Evolutionary conservation across 805 yeast species (phyloP), one percentile per base, ranked within the genome.

Genomic region (Ogataea wickerhamii): DNA sequence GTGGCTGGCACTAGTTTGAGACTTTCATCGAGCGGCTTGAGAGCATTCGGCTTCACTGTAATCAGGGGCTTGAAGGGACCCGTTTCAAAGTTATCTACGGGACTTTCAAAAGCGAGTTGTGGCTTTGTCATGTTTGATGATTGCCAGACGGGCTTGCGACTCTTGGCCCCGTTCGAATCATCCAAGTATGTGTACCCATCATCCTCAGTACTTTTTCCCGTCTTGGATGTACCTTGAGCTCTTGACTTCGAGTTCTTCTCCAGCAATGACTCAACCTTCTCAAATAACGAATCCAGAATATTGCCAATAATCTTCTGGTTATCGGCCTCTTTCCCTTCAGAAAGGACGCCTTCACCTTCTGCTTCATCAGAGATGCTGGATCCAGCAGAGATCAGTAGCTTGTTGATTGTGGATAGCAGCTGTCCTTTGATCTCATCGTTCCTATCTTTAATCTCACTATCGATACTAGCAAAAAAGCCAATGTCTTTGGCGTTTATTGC

Each of bases 41-140:
- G 33, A 0, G 87, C 76, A 56, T 85, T 71, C 0, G 97, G 98
- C 57, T 93, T 93, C 1, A 66, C 47, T 1, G 71, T 67, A 18
- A 93, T 60, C 37, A 77, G 66, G 1, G 98, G 98, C 50, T 66
- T 76, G 65, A 91, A 93, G 0, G 97, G 96, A 13, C 60, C 65
- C 0, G 66, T 49, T 53, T 80, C 87, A 4, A 79, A 63, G 55
- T 87, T 58, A 55, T 88, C 87, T 6, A 87, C 67, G 1, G 76
- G 67, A 1, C 53, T 61, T 12, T 64, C 56, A 59, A 91, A 91
- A 6, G 61, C 48, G 3, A 67, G 39, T 56, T 88, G 96, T 1
- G 97, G 97, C 51, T 87, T 87, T 2, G 32, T 33, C 26, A 56
- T 47, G 23, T 51, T 49, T 3, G 39, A 19, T 1, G 46, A 39